These are phyloP conservation scores for Colletotrichum sansevieriae DNA, from an alignment of 2,329 filamentous ascomycete species.

Conservation along the genomic window DNA sequence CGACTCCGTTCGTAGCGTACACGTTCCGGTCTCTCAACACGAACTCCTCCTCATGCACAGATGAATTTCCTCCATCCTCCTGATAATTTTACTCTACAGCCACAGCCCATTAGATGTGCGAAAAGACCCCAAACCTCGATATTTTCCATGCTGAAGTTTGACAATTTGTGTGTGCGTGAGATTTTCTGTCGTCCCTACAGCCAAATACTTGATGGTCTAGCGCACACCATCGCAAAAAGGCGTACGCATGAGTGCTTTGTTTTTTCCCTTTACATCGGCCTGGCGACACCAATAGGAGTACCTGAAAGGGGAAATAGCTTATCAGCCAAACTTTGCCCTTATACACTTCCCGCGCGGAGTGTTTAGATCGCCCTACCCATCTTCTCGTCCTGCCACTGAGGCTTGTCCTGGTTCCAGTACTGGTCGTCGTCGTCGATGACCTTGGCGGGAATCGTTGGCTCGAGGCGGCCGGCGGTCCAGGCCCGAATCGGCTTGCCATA, in stretches of 20 bases:
- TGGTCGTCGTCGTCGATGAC: slow-evolving; percentile 38
- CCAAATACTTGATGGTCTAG: too few species aligned
- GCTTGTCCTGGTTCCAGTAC: slow-evolving; percentile 40
- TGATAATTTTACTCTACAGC: slow-evolving; percentile 2
- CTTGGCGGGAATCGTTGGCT: slow-evolving; percentile 33
- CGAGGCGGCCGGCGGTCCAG: slow-evolving; percentile 42
- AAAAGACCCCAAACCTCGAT: not conserved
- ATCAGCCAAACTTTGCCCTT: slow-evolving; percentile 17
- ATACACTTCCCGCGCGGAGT: not conserved
- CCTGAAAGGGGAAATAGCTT: slow-evolving; percentile 1
- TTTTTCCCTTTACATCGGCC: slow-evolving; percentile 18
- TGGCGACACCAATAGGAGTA: slow-evolving; percentile 23
- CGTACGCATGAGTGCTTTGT: not conserved
- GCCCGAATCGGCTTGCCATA: slow-evolving; percentile 43
- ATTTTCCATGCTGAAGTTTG: not conserved
- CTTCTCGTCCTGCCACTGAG: slow-evolving; percentile 42
- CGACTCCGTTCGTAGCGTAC: not conserved
- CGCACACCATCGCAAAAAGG: too few species aligned
- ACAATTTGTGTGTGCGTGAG: not conserved
- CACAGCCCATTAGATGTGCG: slow-evolving; percentile 4
- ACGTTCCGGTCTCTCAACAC: not conserved
- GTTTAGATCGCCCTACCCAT: slow-evolving; percentile 30
- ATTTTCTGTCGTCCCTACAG: not conserved
- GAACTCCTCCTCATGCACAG: not conserved
- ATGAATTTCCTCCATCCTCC: not conserved